phyloP scores from a whole-genome alignment of 202 grass and related monocot species.

The Carex arenaria region DNA sequence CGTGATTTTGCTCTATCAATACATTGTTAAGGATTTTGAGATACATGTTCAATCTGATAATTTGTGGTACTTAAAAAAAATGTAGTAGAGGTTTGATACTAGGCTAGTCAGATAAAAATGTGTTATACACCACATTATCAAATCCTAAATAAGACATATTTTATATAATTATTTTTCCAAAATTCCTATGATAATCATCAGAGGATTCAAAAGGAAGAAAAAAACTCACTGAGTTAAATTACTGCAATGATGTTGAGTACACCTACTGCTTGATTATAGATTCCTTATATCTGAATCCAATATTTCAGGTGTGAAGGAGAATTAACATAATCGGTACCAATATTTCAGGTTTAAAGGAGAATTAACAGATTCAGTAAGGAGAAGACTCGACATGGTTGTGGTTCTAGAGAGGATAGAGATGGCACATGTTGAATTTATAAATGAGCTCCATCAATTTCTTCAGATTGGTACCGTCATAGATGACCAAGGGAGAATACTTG shows the following conservation, averaged over 20 bases:
- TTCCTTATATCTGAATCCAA: background rate
- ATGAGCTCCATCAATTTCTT: conserved; percentile 14
- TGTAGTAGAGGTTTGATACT: background rate
- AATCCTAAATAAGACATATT: background rate
- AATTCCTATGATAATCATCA: background rate
- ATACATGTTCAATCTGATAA: background rate
- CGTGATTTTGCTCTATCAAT: background rate
- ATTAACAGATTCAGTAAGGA: background rate
- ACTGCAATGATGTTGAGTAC: background rate
- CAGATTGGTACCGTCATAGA: conserved; percentile 14
- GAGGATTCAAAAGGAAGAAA: background rate
- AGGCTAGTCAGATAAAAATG: background rate
- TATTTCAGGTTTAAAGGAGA: conserved; percentile 1
- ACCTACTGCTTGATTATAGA: background rate
- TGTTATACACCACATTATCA: background rate
- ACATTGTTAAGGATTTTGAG: background rate
- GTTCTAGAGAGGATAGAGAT: conserved; percentile 25
- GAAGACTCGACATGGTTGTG: background rate
- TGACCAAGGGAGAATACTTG: conserved; percentile 7
- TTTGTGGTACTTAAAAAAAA: background rate
- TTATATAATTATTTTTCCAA: background rate
- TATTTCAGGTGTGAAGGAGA: background rate
- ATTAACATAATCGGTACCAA: background rate
- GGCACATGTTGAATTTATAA: conserved; percentile 12
- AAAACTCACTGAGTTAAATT: background rate